Percentiles rank a stretch among this genome's conserved stretches.
Evolutionary conservation across 306 rosid species (phyloP).

Genomic region (Fragaria ananassa): DNA sequence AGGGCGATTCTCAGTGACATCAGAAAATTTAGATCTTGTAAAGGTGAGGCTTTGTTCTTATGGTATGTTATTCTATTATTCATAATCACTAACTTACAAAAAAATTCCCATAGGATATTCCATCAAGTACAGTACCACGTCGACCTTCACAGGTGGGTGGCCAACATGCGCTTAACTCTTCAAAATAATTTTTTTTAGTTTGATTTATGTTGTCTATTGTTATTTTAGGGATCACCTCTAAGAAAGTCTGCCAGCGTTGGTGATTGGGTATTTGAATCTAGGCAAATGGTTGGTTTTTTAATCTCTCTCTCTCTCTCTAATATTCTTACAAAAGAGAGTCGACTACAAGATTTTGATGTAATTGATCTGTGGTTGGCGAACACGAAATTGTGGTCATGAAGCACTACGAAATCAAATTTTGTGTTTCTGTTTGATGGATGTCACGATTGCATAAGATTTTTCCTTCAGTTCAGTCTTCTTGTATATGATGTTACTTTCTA

Average conservation of each 20-base stretch:
- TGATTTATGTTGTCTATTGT: constrained; percentile 32
- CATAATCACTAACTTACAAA: constrained; percentile 45
- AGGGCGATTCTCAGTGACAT: constrained; percentile 96
- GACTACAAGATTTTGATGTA: not conserved
- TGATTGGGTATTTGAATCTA: constrained; percentile 85
- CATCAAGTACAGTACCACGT: constrained; percentile 79
- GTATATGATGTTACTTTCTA: not conserved
- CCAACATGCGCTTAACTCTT: constrained; percentile 18
- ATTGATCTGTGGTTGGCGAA: not conserved
- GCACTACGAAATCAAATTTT: not conserved
- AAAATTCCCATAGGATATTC: constrained; percentile 70
- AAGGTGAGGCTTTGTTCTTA: constrained; percentile 51
- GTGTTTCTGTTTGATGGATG: not conserved
- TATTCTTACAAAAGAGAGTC: not conserved
- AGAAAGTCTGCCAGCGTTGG: constrained; percentile 96
- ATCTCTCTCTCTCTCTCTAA: not conserved
- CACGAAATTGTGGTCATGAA: not conserved
- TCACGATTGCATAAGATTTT: too few relatives aligned
- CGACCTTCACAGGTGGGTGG: constrained; percentile 85
- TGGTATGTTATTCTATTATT: constrained; percentile 10
- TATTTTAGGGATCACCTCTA: constrained; percentile 69
- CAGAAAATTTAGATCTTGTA: constrained; percentile 93
- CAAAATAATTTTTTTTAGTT: constrained; percentile 9
- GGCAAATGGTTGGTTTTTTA: constrained; percentile 58
- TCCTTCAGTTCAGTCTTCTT: not conserved